Base-by-base conservation (phyloP, 345 rosid species). In the Streptanthus diversifolius region DNA sequence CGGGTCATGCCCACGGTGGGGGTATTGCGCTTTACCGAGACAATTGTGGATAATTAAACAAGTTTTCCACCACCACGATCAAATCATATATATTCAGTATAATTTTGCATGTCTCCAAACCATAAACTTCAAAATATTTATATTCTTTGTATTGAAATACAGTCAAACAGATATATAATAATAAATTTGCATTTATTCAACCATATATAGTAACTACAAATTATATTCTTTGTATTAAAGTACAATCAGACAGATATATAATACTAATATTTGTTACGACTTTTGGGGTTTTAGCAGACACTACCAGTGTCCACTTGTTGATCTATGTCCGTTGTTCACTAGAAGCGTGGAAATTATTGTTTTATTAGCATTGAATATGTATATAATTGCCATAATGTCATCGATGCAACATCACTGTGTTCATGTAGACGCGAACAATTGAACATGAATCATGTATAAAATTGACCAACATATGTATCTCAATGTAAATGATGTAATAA, bases 271-370 rank as follows among this genome's bases (percentile, higher is more conserved):
- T 37, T 39, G 45, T 37, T 10, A 37, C 35, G 61, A 47, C 54
- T 74, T 74, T 74, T 40, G 66, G 56, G 61, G 67, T 30, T 57
- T 45, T 27, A 37, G 72, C 43, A 73, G 78, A 74, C 66, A 71
- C 24, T 48, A 48, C 52, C 40, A 65, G 59, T 73, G 24, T 56
- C 71, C 66, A 74, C 73, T 57, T 74, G 68, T 48, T 48, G 78
- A 66, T 14, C 54, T 29, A 37, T 74, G 78, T 74, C 72, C 43
- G 39, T 49, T 49, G 55, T 43, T 37, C 45, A 74, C 49, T 74
- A 66, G 9, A 58, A 47, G 14, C 35, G 0, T 14, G 36, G 10
- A 66, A 18, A 66, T 4, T 66, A 74, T 48, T 74, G 10, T 36
- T 66, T 55, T 66, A 74, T 66, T 29, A 48, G 25, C 12, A 48